Evolutionary conservation across 495 filamentous ascomycete genomes (phyloP), one percentile per base, ranked within the genome.

Genomic region (Xylaria scruposa): DNA sequence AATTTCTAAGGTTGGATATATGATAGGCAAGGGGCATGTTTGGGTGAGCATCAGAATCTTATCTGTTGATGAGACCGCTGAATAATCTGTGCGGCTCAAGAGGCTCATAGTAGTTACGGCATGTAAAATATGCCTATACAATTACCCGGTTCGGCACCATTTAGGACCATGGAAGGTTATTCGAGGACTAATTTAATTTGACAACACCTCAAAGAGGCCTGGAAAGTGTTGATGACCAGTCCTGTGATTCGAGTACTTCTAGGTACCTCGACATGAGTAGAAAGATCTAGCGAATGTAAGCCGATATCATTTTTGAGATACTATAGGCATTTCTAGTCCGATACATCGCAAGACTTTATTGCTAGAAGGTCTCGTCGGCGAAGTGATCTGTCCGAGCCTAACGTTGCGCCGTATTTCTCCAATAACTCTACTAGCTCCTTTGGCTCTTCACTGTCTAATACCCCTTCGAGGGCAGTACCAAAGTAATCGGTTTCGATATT

Each of bases 401-500:
- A 53, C 24, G 49, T 53, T 4, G 49, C 49, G 9, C 49, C 49
- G 21, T 24, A 53, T 53, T 53, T 53, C 49, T 26, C 49, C 21
- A 53, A 4, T 10, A 53, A 3, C n/a, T 53, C 49, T 53, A 53
- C 49, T 8, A 53, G 10, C 24, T 0, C 13, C 49, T 26, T 1
- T 1, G 49, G 49, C 49, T 53, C 49, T 24, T 53, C 21, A n/a
- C 21, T 53, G 4, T 53, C 49, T 13, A 53, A 53, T 53, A 21
- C 49, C n/a, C 49, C 49, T 49, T 53, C 49, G 9, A 53, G 49
- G 49, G 49, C 49, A 53, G 49, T 53, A 26, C 49, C 49, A 53
- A 53, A 53, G 49, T 53, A 53, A 24, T 53, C 49, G n/a, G 49
- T 53, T 53, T 53, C 49, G 49, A 53, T 53, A 24, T 53, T 53